Percentiles rank a stretch among this genome's conserved stretches.
Evolutionary conservation across 2,329 filamentous ascomycete species (phyloP).

Genomic region (Aphanoascus verrucosus): DNA sequence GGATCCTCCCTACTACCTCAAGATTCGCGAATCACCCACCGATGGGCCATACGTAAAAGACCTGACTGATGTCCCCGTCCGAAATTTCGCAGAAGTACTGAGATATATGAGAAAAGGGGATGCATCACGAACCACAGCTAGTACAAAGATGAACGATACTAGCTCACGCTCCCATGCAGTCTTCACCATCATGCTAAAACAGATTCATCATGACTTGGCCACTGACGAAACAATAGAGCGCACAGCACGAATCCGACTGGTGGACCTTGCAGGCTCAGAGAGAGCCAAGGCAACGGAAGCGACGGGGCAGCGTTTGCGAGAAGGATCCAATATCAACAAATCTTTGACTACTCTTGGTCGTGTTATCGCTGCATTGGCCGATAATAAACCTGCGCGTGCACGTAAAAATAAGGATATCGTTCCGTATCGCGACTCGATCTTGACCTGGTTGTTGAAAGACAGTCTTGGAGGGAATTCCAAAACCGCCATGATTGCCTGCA

Average conservation of each 20-base stretch:
- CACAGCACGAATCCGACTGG: conserved; percentile 82
- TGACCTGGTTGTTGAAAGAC: conserved; percentile 85
- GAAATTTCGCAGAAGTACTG: conserved; percentile 75
- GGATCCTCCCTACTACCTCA: conserved; percentile 79
- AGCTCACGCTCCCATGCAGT: conserved; percentile 93
- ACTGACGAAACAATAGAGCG: conserved; percentile 97
- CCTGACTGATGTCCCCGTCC: conserved; percentile 82
- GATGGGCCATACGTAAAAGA: conserved; percentile 97
- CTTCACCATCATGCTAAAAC: conserved; percentile 95
- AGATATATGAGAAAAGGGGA: conserved; percentile 87
- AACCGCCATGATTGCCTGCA: conserved; percentile 98
- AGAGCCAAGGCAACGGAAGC: conserved; percentile 92
- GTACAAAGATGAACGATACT: conserved; percentile 99
- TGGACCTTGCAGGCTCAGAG: conserved; percentile 90
- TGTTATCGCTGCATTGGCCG: conserved; percentile 83
- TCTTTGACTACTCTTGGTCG: conserved; percentile 90
- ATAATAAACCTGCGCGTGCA: conserved; percentile 51
- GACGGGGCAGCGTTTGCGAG: conserved; percentile 76
- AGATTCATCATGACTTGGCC: conserved; percentile 93
- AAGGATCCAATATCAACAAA: conserved; percentile 98
- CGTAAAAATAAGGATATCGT: conserved; percentile 63
- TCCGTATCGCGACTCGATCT: conserved; percentile 81
- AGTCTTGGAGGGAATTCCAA: conserved; percentile 93
- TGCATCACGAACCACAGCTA: conserved; percentile 73
- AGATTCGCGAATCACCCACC: conserved; percentile 88